Conservation (phyloP, 2,329 filamentous ascomycete genomes). For the Hypoxylon sp. region DNA sequence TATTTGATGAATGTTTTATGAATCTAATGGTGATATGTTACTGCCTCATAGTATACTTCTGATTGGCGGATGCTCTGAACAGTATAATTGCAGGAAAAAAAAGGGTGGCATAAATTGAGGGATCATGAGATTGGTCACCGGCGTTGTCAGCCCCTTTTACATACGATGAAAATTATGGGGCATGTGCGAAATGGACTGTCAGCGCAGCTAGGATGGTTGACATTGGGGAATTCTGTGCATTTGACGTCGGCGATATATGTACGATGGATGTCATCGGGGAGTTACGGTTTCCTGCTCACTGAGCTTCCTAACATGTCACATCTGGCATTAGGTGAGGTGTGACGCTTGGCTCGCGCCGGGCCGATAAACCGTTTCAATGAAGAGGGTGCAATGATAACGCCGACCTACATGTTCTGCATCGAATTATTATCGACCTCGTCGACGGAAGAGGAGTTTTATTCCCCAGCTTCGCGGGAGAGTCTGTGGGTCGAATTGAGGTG, state of each 20-base stretch:
- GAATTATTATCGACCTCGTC: constrained; percentile 21
- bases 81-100: background rate
- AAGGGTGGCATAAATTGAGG: background rate
- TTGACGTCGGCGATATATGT: constrained; percentile 4
- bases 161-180: background rate
- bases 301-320: background rate
- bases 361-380: background rate
- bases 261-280: background rate
- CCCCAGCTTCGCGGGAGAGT: constrained; percentile 17
- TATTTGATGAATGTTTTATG: background rate
- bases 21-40: background rate
- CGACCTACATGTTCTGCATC: constrained; percentile 21
- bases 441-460: constrained; percentile 19
- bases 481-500: constrained; percentile 40
- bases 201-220: background rate
- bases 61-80: background rate
- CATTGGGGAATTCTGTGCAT: background rate
- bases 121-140: background rate
- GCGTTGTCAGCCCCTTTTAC: background rate
- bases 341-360: background rate
- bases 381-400: background rate
- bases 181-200: background rate
- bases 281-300: background rate
- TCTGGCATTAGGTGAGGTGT: background rate
- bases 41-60: background rate